Conservation (phyloP, 176 grass and related monocot genomes). For the Guadua angustifolia region DNA sequence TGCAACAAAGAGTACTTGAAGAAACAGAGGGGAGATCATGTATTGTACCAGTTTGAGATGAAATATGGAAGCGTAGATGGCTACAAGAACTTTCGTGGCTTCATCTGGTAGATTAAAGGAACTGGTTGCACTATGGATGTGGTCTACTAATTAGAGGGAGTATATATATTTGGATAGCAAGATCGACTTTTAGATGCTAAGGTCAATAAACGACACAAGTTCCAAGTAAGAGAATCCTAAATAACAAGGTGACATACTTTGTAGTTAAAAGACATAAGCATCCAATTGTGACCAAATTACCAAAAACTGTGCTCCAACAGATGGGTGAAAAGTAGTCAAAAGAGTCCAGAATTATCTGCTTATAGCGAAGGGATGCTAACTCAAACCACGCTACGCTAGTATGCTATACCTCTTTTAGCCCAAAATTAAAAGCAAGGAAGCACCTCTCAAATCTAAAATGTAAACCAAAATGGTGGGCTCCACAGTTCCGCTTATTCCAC, state of each 20-base stretch:
- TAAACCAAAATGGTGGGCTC: background rate
- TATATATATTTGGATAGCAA: background rate
- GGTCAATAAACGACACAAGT: slow-evolving; percentile 8
- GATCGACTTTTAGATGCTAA: background rate
- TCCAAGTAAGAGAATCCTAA: background rate
- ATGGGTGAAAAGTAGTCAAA: background rate
- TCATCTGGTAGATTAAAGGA: background rate
- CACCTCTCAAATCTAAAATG: background rate
- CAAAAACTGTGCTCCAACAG: background rate
- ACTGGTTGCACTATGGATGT: background rate
- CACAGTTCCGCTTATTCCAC: slow-evolving; percentile 22
- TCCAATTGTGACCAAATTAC: slow-evolving; percentile 11
- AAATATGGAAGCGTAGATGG: slow-evolving; percentile 5
- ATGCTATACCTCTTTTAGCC: slow-evolving; percentile 3
- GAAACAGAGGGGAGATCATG: background rate
- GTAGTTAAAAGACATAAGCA: background rate
- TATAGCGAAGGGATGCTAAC: background rate
- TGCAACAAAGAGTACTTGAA: slow-evolving; percentile 15
- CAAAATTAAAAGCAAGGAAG: background rate
- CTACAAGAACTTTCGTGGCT: slow-evolving; percentile 18
- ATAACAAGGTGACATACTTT: background rate
- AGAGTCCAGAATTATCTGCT: slow-evolving; percentile 18
- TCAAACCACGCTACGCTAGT: slow-evolving; percentile 10
- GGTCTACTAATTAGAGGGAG: background rate
- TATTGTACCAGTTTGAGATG: slow-evolving; percentile 11